Conservation (phyloP, 768 basidiomycete species). For the Auriscalpium microsporum region DNA sequence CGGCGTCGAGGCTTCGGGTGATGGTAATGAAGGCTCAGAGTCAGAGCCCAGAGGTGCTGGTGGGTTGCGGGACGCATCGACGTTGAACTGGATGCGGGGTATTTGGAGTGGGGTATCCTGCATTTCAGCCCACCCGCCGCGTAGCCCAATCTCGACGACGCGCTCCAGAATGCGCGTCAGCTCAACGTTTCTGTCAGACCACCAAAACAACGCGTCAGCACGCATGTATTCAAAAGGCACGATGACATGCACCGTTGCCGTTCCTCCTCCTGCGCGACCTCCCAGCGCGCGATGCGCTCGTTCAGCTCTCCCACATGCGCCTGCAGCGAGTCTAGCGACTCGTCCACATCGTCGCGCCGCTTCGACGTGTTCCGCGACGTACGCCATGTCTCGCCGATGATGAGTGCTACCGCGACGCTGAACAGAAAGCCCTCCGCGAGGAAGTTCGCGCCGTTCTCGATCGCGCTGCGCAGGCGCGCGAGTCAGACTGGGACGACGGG, state of each 20-base stretch:
- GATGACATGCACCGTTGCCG: conserved; percentile 30
- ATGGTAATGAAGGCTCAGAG: not conserved
- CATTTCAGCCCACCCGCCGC: conserved; percentile 58
- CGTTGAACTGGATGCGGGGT: conserved; percentile 28
- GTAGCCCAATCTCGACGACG: conserved; percentile 59
- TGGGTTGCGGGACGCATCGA: not conserved
- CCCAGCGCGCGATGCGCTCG: conserved; percentile 30
- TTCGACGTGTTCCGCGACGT: conserved; percentile 59
- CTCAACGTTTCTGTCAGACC: conserved; percentile 46
- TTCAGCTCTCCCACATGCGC: conserved; percentile 39
- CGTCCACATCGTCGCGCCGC: conserved; percentile 66
- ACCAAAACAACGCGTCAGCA: not conserved
- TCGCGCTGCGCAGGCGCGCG: conserved; percentile 41
- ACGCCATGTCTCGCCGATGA: conserved; percentile 72
- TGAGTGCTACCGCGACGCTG: conserved; percentile 61
- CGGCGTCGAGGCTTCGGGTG: not conserved
- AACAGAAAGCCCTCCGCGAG: conserved; percentile 84
- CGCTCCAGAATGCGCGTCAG: conserved; percentile 56
- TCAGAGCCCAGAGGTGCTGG: not conserved
- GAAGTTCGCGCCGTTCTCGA: conserved; percentile 79
- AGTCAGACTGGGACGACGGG: not conserved
- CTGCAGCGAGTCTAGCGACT: conserved; percentile 54
- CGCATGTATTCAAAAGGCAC: not conserved
- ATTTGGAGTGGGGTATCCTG: conserved; percentile 48
- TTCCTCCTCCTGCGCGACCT: conserved; percentile 38